Evolutionary conservation across 2,329 filamentous ascomycete species (phyloP).

Genomic region (Ophiostoma sp.): DNA sequence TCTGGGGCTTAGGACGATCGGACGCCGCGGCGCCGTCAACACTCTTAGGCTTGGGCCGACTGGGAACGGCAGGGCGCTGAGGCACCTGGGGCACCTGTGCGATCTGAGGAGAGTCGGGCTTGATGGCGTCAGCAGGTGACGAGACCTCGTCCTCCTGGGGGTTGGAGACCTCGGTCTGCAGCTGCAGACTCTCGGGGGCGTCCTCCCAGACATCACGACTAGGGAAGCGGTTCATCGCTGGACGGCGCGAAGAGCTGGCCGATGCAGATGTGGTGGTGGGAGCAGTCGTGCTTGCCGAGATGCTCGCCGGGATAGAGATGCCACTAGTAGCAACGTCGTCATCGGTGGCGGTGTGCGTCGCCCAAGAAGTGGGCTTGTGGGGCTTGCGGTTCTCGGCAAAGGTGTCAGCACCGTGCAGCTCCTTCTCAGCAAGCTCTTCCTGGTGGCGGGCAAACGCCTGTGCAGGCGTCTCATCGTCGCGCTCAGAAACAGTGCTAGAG

Average conservation of each 20-base stretch:
- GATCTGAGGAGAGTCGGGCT: constrained; percentile 44
- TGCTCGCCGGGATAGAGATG: neutral
- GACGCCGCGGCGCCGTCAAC: neutral
- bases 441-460: constrained; percentile 62
- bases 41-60: constrained; percentile 45
- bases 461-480: constrained; percentile 50
- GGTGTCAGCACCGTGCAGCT: constrained; percentile 27
- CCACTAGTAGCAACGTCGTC: neutral
- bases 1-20: constrained; percentile 34
- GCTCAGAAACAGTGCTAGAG: constrained; percentile 32
- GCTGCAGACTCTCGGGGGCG: constrained; percentile 71
- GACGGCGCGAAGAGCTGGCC: neutral
- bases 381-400: constrained; percentile 38
- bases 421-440: constrained; percentile 56
- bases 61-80: constrained; percentile 45
- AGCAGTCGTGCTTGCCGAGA: constrained; percentile 27
- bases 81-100: constrained; percentile 40
- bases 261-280: neutral
- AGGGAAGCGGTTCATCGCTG: constrained; percentile 58
- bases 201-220: constrained; percentile 96
- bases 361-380: constrained; percentile 37
- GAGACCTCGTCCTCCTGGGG: constrained; percentile 47
- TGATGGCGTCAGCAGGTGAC: constrained; percentile 40
- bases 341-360: neutral
- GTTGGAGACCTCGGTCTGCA: constrained; percentile 66